Conservation (phyloP, 306 rosid species). For the Fragaria nilgerrensis region DNA sequence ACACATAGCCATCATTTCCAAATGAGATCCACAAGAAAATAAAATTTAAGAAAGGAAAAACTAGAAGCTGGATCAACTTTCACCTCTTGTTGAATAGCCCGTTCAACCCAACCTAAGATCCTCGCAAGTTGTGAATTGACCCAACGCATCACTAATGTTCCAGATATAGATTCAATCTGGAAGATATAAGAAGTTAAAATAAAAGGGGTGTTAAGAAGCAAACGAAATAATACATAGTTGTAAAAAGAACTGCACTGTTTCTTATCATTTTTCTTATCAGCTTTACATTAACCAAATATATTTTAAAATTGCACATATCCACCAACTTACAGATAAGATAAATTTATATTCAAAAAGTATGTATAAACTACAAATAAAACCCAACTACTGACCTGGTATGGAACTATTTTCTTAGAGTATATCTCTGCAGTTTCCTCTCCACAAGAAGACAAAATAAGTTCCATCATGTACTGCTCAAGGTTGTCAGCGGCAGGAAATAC, state of each 20-base stretch:
- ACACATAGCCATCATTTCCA: not conserved
- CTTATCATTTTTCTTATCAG: not conserved
- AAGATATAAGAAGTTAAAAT: constrained; percentile 15
- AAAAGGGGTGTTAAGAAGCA: constrained; percentile 19
- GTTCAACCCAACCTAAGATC: constrained; percentile 91
- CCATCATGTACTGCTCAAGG: constrained; percentile 82
- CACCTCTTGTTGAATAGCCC: constrained; percentile 91
- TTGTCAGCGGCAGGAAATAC: constrained; percentile 93
- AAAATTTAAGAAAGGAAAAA: constrained; percentile 8
- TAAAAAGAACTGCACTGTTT: not conserved
- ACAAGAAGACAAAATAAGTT: constrained; percentile 64
- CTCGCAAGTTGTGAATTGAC: constrained; percentile 91
- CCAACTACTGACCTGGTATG: constrained; percentile 61
- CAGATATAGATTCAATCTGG: constrained; percentile 91
- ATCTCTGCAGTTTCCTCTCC: constrained; percentile 76
- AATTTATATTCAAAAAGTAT: not conserved
- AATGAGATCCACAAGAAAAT: not conserved
- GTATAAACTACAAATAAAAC: constrained; percentile 1
- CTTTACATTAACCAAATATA: not conserved
- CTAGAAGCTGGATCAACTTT: constrained; percentile 11
- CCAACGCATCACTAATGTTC: constrained; percentile 98
- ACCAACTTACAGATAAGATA: not conserved
- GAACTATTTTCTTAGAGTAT: constrained; percentile 67
- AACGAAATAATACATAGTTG: not conserved
- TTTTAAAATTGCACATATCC: not conserved